phyloP scores from a whole-genome alignment of 1,284 basidiomycete species.

The Gomphus bonarii region DNA sequence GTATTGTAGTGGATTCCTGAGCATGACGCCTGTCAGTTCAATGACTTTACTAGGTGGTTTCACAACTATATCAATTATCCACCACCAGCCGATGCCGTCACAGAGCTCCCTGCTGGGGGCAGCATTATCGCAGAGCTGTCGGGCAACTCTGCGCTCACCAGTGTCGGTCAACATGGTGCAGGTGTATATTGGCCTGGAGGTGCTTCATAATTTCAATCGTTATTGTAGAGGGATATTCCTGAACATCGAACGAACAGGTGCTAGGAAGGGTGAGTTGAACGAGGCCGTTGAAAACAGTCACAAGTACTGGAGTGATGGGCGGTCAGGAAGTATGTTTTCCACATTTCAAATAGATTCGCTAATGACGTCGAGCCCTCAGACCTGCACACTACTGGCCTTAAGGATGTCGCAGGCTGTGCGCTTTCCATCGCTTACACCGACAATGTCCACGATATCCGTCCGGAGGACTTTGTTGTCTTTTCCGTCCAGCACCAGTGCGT shows the following conservation, averaged over 20 bases:
- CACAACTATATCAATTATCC: slow-evolving; percentile 48
- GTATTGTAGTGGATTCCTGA: slow-evolving; percentile 23
- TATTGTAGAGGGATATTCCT: not conserved
- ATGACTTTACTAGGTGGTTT: slow-evolving; percentile 15
- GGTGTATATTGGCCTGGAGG: slow-evolving; percentile 12
- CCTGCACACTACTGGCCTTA: slow-evolving; percentile 44
- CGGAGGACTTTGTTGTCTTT: slow-evolving; percentile 63
- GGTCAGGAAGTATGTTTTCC: not conserved
- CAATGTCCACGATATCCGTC: slow-evolving; percentile 41
- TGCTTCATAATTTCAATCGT: not conserved
- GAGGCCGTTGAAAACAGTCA: slow-evolving; percentile 7
- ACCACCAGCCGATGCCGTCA: slow-evolving; percentile 42
- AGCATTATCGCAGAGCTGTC: slow-evolving; percentile 39
- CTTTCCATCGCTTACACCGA: slow-evolving; percentile 62
- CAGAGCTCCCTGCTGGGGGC: slow-evolving; percentile 47
- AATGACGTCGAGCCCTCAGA: not conserved
- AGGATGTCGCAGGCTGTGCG: slow-evolving; percentile 53
- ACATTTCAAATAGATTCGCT: not conserved
- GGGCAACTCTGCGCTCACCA: slow-evolving; percentile 30
- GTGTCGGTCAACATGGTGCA: slow-evolving; percentile 11
- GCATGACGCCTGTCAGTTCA: not conserved
- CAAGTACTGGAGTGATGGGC: not conserved
- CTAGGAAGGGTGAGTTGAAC: not conserved
- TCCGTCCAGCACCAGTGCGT: slow-evolving; percentile 65
- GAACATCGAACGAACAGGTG: not conserved